Base-by-base conservation (phyloP, 352 stramenopile species). In the Pythium rishiriense region DNA sequence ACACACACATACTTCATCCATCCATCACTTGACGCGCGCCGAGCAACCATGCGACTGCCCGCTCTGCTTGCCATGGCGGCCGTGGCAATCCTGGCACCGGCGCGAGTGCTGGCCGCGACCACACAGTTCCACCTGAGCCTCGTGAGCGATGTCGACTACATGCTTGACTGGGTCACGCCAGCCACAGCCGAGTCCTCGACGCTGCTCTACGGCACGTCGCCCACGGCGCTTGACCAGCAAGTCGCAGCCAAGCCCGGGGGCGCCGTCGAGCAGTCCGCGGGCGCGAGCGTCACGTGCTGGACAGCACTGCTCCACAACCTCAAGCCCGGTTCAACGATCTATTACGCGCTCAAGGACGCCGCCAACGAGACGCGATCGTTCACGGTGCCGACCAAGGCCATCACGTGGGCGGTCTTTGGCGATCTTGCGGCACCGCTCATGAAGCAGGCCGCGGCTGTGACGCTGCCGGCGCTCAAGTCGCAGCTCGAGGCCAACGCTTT, bases 341-440 rank as follows among this genome's bases (percentile, higher is more conserved):
- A 80, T 62, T 92, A 92, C 62, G 72, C 76, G 22, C 53, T 89
- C n/a, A 71, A 76, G 48, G 65, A 28, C 41, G 66, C 66, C 31
- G 50, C 51, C 31, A 45, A 39, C 8, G 48, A 59, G 47, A 22
- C 19, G 19, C 43, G 14, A 55, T 85, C 74, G 66, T 90, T 90
- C 52, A 81, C 75, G n/a, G 69, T 80, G 14, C 75, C 81, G 0
- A 51, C 52, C 4, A 60, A 45, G 29, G 67, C 71, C 33, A 75
- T 85, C 43, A 90, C 83, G 65, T 93, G 84, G 84, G 84, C 81
- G 0, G 79, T 93, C 43, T 93, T 91, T 70, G 84, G 84, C 4
- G 84, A 93, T 43, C 69, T 93, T 57, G 82, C 77, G 0, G 78
- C 80, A 0, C 76, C 79, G 0, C 68, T 85, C 58, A 73, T 87